phyloP scores from a whole-genome alignment of 2,329 filamentous ascomycete species.

The Colletotrichum higginsianum region DNA sequence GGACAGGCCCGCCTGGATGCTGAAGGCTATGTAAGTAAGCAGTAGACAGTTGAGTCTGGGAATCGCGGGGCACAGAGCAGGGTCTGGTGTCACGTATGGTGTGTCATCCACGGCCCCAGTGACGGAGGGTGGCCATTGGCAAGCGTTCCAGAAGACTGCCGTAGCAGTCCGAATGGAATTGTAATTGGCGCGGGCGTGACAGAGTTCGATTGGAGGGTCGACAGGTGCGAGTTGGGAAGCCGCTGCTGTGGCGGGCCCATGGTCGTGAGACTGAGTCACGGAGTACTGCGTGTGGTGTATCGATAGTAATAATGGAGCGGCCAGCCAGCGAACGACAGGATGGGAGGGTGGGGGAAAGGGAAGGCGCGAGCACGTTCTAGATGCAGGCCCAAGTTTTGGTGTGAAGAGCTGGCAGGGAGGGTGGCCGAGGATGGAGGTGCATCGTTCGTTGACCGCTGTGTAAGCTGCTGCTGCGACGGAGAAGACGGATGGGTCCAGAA shows the following conservation, averaged over 20 bases:
- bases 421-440: not conserved
- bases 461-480: conserved; percentile 9
- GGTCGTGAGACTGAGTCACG: conserved; percentile 33
- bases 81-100: conserved; percentile 22
- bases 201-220: conserved; percentile 20
- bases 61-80: conserved; percentile 29
- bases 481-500: conserved; percentile 3
- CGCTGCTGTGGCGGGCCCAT: conserved; percentile 2
- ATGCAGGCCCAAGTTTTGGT: conserved; percentile 28
- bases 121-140: conserved; percentile 15
- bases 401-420: conserved; percentile 24
- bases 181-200: conserved; percentile 20
- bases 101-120: conserved; percentile 33
- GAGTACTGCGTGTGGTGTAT: not conserved
- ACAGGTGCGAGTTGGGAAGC: not conserved
- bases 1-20: conserved; percentile 6
- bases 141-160: conserved; percentile 10
- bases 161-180: conserved; percentile 11
- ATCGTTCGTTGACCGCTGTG: not conserved
- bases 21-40: conserved; percentile 25
- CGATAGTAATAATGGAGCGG: conserved; percentile 22
- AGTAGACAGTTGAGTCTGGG: conserved; percentile 19
- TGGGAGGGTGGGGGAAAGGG: not conserved
- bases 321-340: conserved; percentile 24
- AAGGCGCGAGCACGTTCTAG: conserved; percentile 26